Evolutionary conservation across 2,329 filamentous ascomycete species (phyloP), one percentile per base, ranked within the genome.

Genomic region (Dactylellina cionopaga): DNA sequence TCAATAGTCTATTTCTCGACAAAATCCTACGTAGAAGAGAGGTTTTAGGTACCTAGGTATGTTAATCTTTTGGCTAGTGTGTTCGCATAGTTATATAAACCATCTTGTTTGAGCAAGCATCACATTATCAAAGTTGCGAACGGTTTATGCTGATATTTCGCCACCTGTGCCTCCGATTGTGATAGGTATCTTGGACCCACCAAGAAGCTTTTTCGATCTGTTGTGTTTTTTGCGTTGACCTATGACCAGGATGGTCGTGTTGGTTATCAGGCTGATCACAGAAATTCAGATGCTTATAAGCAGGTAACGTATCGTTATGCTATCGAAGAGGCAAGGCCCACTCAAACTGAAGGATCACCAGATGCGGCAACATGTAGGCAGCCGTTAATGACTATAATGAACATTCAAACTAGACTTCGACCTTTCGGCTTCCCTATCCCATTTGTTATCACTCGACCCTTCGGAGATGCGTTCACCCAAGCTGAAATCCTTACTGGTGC

Each of bases 401-500:
- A 35, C 24, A 29, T 5, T 24, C 35, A 22, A 31, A 15, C 4
- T 44, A 22, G 22, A 15, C 4, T 44, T 33, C 24, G n/a, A 29
- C 9, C 22, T n/a, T n/a, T n/a, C 19, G 22, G 44, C 44, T 25
- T 13, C 19, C 25, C 39, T 7, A n/a, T n/a, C 27, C 29, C 5
- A 11, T 17, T 41, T 10, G 15, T 10, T 41, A 19, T 29, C 35
- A 2, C 43, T 43, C 43, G 1, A n/a, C 25, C 33, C 24, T 49
- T 44, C n/a, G 22, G 56, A 33, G 10, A 70, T 70, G 65, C 27
- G 25, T 27, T 17, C 39, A 31, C 39, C 39, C 17, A 15, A 11
- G 7, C 13, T 58, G 43, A 62, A 15, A 27, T 24, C 5, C 9
- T 41, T 60, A 5, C 31, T 54, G 1, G 15, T 69, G 9, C 17